These are phyloP conservation scores for Fistulinella staudtii DNA, from an alignment of 1,284 basidiomycete genomes.

Conservation along the genomic window DNA sequence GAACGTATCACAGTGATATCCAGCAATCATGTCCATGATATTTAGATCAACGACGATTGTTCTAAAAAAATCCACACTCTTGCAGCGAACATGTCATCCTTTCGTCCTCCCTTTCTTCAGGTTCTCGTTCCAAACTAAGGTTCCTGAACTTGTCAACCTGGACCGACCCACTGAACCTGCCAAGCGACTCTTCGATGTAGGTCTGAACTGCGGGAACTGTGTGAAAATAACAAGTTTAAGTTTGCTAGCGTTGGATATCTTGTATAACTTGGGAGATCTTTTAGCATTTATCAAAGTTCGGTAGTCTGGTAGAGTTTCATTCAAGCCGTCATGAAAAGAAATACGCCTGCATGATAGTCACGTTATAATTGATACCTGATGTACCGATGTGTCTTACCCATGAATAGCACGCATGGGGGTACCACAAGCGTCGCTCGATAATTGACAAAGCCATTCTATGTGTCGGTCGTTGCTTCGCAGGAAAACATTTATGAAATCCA, in stretches of 20 bases:
- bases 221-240: slow-evolving; percentile 62
- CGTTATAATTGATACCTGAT: too few species aligned
- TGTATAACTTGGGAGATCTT: slow-evolving; percentile 70
- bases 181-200: slow-evolving; percentile 57
- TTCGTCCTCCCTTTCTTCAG: slow-evolving; percentile 63
- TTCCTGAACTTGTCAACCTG: slow-evolving; percentile 53
- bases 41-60: too few species aligned
- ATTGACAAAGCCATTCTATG: slow-evolving; percentile 65
- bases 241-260: slow-evolving; percentile 74
- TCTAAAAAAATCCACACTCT: slow-evolving; percentile 57
- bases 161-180: slow-evolving; percentile 39
- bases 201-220: slow-evolving; percentile 50
- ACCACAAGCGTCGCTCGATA: slow-evolving; percentile 63
- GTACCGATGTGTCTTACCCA: too few species aligned
- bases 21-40: too few species aligned
- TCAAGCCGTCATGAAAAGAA: slow-evolving; percentile 78
- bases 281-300: slow-evolving; percentile 72
- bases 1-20: too few species aligned
- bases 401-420: too few species aligned
- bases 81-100: slow-evolving; percentile 58
- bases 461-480: too few species aligned
- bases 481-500: too few species aligned
- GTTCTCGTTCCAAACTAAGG: slow-evolving; percentile 59
- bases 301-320: slow-evolving; percentile 54
- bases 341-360: too few species aligned